Evolutionary conservation across 164 flowering plant species (phyloP).

Genomic region (Liquidambar formosana): DNA sequence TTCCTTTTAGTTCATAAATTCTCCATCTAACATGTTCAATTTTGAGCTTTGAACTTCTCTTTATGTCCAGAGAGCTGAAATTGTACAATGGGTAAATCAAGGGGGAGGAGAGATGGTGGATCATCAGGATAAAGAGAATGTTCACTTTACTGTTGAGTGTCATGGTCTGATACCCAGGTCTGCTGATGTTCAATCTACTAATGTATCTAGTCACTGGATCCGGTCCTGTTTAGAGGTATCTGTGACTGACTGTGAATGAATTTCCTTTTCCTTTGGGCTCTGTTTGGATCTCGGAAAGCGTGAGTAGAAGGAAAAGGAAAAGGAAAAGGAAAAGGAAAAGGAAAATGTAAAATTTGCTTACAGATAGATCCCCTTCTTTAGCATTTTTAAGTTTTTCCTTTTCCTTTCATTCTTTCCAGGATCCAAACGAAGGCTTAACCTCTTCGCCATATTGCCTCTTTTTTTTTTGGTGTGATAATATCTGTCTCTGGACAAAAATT

Average conservation of each 20-base stretch:
- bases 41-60: slow-evolving; percentile 3
- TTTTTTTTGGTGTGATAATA: not conserved
- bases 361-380: no score
- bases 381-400: no score
- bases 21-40: not conserved
- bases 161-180: slow-evolving; percentile 53
- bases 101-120: slow-evolving; percentile 78
- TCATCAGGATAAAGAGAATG: slow-evolving; percentile 36
- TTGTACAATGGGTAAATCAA: slow-evolving; percentile 76
- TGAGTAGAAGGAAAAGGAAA: no score
- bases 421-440: no score
- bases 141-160: slow-evolving; percentile 66
- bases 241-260: not conserved
- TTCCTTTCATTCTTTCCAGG: no score
- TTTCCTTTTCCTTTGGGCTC: not conserved
- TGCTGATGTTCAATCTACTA: slow-evolving; percentile 28
- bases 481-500: no score
- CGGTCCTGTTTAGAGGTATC: slow-evolving; percentile 79
- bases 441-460: not conserved
- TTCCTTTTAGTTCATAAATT: not conserved
- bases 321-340: no score
- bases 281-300: no score
- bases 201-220: slow-evolving; percentile 89
- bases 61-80: slow-evolving; percentile 71
- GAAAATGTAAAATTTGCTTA: no score